These are phyloP conservation scores for Fusarium napiforme DNA, from an alignment of 2,329 filamentous ascomycete genomes.

Conservation along the genomic window DNA sequence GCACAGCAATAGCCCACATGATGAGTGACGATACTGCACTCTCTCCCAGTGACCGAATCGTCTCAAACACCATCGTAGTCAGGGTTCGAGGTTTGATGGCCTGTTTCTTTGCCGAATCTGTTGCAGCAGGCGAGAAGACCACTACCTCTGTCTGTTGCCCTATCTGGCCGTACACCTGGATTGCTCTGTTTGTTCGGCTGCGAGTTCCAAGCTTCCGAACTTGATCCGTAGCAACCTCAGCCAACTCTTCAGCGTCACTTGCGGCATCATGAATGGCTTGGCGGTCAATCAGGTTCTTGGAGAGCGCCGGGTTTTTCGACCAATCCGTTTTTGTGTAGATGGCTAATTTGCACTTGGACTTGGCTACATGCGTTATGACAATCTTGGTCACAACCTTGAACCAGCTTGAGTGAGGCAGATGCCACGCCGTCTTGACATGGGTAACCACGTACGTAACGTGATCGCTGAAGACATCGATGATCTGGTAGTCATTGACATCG, in stretches of 20 bases:
- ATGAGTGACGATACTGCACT: slow-evolving; percentile 80
- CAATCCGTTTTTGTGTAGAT: slow-evolving; percentile 91
- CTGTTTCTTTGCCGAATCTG: slow-evolving; percentile 63
- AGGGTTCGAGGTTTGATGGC: slow-evolving; percentile 71
- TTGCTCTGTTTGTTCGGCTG: slow-evolving; percentile 79
- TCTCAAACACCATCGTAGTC: slow-evolving; percentile 77
- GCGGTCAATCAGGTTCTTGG: slow-evolving; percentile 70
- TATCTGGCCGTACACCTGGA: slow-evolving; percentile 81
- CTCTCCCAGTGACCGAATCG: slow-evolving; percentile 76
- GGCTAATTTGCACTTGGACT: slow-evolving; percentile 90
- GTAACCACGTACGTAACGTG: slow-evolving; percentile 76
- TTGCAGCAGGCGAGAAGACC: slow-evolving; percentile 64
- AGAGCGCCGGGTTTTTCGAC: slow-evolving; percentile 73
- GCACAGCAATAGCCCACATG: slow-evolving; percentile 76
- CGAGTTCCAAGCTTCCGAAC: slow-evolving; percentile 78
- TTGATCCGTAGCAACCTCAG: slow-evolving; percentile 81
- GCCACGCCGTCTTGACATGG: slow-evolving; percentile 76
- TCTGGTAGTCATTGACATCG: slow-evolving; percentile 82
- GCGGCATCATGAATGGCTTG: slow-evolving; percentile 81
- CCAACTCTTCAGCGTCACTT: slow-evolving; percentile 78
- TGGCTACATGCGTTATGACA: slow-evolving; percentile 92
- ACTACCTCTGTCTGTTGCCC: slow-evolving; percentile 75
- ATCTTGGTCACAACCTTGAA: slow-evolving; percentile 90
- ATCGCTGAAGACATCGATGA: slow-evolving; percentile 84
- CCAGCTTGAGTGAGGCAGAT: slow-evolving; percentile 81